Conservation (phyloP, 176 grass and related monocot species). For the Eleusine indica region DNA sequence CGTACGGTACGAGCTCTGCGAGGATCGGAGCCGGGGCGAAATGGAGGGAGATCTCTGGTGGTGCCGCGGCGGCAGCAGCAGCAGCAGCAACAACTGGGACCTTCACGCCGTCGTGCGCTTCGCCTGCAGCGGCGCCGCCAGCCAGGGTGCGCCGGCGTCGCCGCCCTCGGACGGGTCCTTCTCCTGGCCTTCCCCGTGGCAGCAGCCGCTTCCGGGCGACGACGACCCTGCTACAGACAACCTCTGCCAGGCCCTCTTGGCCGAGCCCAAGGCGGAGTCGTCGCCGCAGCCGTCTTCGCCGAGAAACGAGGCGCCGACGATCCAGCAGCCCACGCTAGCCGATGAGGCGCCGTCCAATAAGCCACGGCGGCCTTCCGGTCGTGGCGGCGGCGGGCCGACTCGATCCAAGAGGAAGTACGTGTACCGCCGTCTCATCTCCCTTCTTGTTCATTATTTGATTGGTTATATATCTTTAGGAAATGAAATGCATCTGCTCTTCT, state of each 20-base stretch:
- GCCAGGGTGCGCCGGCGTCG: neutral
- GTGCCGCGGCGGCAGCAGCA: conserved; percentile 22
- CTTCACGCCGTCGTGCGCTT: conserved; percentile 66
- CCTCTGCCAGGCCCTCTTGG: conserved; percentile 49
- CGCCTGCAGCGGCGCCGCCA: conserved; percentile 22
- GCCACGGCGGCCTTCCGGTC: neutral
- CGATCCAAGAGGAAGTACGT: conserved; percentile 71
- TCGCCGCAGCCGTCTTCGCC: conserved; percentile 13
- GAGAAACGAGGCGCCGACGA: neutral
- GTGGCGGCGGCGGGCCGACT: conserved; percentile 12
- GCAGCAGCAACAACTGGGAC: conserved; percentile 71
- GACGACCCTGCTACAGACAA: conserved; percentile 38
- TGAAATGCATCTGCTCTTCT: neutral
- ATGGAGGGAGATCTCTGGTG: conserved; percentile 35
- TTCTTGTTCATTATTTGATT: neutral
- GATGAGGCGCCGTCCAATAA: neutral
- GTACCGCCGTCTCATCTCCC: neutral
- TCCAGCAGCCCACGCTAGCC: neutral
- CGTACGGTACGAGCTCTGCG: neutral
- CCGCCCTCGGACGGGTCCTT: conserved; percentile 21
- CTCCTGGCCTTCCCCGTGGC: conserved; percentile 2
- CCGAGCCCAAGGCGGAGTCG: neutral
- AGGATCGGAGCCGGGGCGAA: neutral
- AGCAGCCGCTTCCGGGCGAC: conserved; percentile 4
- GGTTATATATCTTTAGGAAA: neutral